Evolutionary conservation across 148 eudicot species (phyloP).

Genomic region (Fallopia convolvulus): DNA sequence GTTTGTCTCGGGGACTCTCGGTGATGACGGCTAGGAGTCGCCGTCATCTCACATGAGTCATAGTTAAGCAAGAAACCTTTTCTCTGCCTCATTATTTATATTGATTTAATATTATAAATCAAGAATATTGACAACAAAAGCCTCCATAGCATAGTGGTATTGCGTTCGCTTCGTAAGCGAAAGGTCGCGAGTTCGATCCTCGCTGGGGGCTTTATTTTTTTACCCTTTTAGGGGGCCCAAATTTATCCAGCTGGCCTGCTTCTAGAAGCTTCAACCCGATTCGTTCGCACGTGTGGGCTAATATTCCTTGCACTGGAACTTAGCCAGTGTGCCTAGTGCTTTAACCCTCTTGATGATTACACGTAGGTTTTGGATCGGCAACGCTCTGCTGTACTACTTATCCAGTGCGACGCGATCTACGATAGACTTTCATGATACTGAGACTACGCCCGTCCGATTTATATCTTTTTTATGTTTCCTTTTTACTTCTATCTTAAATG

Average conservation of each 20-base stretch:
- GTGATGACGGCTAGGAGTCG: neutral
- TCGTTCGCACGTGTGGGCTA: neutral
- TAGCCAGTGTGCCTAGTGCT: neutral
- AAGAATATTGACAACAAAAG: neutral
- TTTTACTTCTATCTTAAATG: neutral
- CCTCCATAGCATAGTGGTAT: constrained; percentile 68
- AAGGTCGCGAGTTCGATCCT: constrained; percentile 62
- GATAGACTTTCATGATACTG: neutral
- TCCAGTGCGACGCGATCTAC: constrained; percentile 5
- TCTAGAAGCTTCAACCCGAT: no score
- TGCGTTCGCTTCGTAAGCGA: constrained; percentile 74
- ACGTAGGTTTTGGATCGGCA: neutral
- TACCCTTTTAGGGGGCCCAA: no score
- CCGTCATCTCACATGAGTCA: neutral
- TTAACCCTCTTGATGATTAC: neutral
- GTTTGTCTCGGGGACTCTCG: neutral
- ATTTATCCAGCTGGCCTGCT: no score
- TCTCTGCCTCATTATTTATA: no score
- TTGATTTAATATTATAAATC: no score
- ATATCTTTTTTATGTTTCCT: neutral
- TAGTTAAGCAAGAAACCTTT: no score
- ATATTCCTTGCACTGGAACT: no score
- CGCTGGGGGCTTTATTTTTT: constrained; percentile 34
- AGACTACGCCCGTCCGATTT: neutral
- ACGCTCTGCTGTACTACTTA: neutral